Evolutionary conservation across 2,329 filamentous ascomycete genomes (phyloP).

Genomic region (Cladorrhinum sp.): DNA sequence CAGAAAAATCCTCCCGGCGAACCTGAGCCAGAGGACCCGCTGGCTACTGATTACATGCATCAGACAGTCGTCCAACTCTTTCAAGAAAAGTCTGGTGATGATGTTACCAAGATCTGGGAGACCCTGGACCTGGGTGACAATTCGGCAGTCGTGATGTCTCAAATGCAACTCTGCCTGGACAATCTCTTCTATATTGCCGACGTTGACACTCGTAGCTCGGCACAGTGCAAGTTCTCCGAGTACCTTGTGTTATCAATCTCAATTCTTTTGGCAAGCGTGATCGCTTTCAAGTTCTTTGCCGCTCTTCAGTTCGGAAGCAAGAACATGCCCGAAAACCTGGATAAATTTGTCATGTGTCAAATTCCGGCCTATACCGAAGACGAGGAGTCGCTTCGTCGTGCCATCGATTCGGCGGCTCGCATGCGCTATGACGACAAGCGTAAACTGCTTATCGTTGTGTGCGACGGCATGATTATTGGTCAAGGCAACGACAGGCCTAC

Average conservation of each 20-base stretch:
- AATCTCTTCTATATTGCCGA: conserved; percentile 94
- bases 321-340: conserved; percentile 89
- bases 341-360: conserved; percentile 98
- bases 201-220: conserved; percentile 84
- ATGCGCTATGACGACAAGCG: conserved; percentile 99
- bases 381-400: conserved; percentile 92
- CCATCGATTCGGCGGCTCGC: conserved; percentile 90
- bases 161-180: conserved; percentile 82
- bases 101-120: conserved; percentile 82
- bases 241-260: conserved; percentile 89
- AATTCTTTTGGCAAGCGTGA: conserved; percentile 73
- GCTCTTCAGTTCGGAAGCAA: conserved; percentile 91
- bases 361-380: conserved; percentile 98
- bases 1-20: conserved; percentile 56
- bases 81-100: conserved; percentile 68
- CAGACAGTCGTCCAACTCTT: conserved; percentile 72
- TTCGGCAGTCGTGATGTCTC: conserved; percentile 50
- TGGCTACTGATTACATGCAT: conserved; percentile 78
- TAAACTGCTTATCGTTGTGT: conserved; percentile 88
- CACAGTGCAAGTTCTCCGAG: conserved; percentile 78
- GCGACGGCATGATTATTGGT: conserved; percentile 99
- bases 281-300: conserved; percentile 94
- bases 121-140: conserved; percentile 55
- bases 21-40: conserved; percentile 40
- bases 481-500: conserved; percentile 97